Percentiles rank a stretch among this genome's conserved stretches.
phyloP scores from a whole-genome alignment of 2,329 filamentous ascomycete genomes.

The Ophiostoma triangulosporum region DNA sequence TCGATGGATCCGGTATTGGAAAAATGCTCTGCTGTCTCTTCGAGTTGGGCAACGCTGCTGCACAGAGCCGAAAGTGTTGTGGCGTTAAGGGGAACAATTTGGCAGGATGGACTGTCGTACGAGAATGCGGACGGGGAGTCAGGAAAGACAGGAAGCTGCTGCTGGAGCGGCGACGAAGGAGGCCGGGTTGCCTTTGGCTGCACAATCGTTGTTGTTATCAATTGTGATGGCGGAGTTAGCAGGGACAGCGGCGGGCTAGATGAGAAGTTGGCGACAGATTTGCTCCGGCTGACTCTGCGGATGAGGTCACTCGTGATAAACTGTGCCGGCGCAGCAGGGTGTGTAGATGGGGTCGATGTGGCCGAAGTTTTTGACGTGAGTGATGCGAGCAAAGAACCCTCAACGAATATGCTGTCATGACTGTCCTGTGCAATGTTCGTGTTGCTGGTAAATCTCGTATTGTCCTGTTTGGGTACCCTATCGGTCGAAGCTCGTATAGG shows the following conservation, averaged over 20 bases:
- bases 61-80: background rate
- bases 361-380: background rate
- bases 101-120: conserved; percentile 50
- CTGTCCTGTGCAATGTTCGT: background rate
- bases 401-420: background rate
- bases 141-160: conserved; percentile 26
- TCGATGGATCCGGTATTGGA: conserved; percentile 64
- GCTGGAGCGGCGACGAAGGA: background rate
- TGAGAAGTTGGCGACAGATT: background rate
- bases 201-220: conserved; percentile 1
- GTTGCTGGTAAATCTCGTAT: conserved; percentile 6
- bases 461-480: background rate
- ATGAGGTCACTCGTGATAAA: conserved; percentile 1
- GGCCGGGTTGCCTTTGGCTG: conserved; percentile 8
- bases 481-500: conserved; percentile 10
- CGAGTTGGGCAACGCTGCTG: conserved; percentile 55
- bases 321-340: background rate
- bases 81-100: no score
- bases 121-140: conserved; percentile 42
- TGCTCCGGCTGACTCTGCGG: background rate
- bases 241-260: background rate
- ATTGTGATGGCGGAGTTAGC: background rate
- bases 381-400: background rate
- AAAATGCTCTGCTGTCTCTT: conserved; percentile 61
- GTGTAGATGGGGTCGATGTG: background rate